Evolutionary conservation across 164 flowering plant species (phyloP).

Genomic region (Macadamia tetraphylla): DNA sequence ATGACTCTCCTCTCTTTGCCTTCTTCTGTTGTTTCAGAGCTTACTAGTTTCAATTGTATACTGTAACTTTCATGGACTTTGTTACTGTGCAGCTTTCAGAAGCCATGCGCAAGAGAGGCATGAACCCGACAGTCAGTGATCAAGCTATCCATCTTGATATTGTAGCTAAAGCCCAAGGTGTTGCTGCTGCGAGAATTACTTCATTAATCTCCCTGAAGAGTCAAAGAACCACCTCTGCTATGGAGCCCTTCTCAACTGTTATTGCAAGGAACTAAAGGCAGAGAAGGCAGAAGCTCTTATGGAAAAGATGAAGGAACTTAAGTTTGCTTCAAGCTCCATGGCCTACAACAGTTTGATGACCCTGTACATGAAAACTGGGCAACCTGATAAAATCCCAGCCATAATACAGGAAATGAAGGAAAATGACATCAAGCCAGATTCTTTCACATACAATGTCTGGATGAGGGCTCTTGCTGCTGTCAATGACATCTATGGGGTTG

Average conservation of each 20-base stretch:
- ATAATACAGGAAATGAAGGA: constrained; percentile 86
- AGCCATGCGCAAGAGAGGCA: constrained; percentile 59
- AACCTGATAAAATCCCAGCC: constrained; percentile 60
- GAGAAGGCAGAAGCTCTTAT: constrained; percentile 85
- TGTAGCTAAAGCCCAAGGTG: constrained; percentile 65
- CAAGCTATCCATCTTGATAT: constrained; percentile 93
- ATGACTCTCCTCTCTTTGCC: background rate
- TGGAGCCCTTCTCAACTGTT: constrained; percentile 87
- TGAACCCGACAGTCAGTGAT: constrained; percentile 83
- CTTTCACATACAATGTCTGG: constrained; percentile 79
- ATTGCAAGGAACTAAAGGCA: constrained; percentile 76
- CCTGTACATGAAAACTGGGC: constrained; percentile 56
- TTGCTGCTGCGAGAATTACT: constrained; percentile 77
- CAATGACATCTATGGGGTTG: constrained; percentile 75
- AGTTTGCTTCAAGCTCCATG: constrained; percentile 57
- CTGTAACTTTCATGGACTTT: background rate
- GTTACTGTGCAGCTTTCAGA: constrained; percentile 66
- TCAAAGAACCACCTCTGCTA: constrained; percentile 70
- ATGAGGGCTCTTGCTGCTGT: constrained; percentile 85
- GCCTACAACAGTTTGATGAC: constrained; percentile 92
- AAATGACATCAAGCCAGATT: constrained; percentile 46
- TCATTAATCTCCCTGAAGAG: constrained; percentile 68
- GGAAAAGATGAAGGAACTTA: constrained; percentile 90
- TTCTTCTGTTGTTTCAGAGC: background rate
- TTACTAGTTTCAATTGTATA: background rate